Evolutionary conservation across 257 asterid species (phyloP), one percentile per base, ranked within the genome.

Genomic region (Oldenlandia corymbosa): DNA sequence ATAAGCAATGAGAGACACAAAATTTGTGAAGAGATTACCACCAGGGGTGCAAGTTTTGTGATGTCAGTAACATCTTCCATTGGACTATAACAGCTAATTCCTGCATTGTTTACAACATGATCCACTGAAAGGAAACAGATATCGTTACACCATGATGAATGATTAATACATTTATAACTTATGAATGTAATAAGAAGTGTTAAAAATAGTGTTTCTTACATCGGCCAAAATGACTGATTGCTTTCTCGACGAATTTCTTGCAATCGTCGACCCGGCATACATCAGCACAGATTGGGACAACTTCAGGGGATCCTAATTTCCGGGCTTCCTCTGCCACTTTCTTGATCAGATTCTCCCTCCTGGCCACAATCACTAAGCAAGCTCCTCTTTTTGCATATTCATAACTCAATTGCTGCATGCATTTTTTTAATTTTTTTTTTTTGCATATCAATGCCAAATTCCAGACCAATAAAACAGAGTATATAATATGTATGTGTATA

Each of bases 311-410:
- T 0, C 94, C 88, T 0, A 83, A 71, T 28, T 78, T 26, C 1
- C 82, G 75, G 0, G 88, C 88, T 56, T 31, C 72, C 2, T 83
- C 80, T 0, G 94, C 94, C 34, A 85, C 95, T 13, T 79, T 77
- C 1, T 70, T 65, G 17, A 85, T 88, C 27, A 73, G 70, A n/a
- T 62, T 70, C 49, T 79, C 84, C 60, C 95, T 68, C 36, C 94
- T 65, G 1, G 94, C 94, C 0, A 85, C 74, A 3, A 88, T 82
- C 18, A 76, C 88, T 24, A 83, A 55, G 54, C 75, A 78, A 49
- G 95, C 88, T 58, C 94, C 93, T 56, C 77, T 75, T 28, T 75
- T 71, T 3, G 93, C 90, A 69, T 87, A 87, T 68, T 87, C 90
- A n/a, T 83, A 85, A 5, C 88, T 78, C 37, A 87, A 60, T 49